Evolutionary conservation across 495 filamentous ascomycete species (phyloP), one percentile per base, ranked within the genome.

Genomic region (Schizothecium vesticola): DNA sequence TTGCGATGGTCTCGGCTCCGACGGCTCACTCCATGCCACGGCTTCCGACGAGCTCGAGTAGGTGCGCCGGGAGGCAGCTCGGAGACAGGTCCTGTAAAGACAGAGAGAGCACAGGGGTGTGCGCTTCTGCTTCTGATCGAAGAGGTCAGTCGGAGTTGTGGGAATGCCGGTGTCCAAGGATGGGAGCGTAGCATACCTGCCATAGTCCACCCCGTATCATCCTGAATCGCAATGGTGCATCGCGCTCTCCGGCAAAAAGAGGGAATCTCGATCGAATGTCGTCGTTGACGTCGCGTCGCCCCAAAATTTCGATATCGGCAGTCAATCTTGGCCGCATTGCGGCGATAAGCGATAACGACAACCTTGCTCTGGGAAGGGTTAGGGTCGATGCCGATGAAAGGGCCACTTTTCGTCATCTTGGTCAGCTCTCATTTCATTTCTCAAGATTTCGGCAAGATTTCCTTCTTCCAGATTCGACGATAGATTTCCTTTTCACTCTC

Each of bases 171-270:
- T 51, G 43, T 12, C 11, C 31, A 33, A 9, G 19, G 43, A n/a
- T 51, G 43, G 43, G 43, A n/a, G 22, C 16, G 21, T 19, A 31
- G 26, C 43, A n/a, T 51, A 76, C 76, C 70, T 78, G 73, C 73
- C 75, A 77, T 72, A 77, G n/a, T 71, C 74, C 72, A 36, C 74
- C 72, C 67, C 76, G 70, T 64, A 78, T 77, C 73, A 78, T 78
- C 36, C 33, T 73, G 63, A 65, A 64, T 61, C 43, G 23, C 60
- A 21, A 56, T 51, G 51, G 68, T 68, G 72, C 75, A 77, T 77
- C 62, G 72, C 73, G 67, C 63, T 62, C 55, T 59, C 56, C 22
- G 65, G 29, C 16, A 64, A 36, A 23, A 58, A 67, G 60, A 55
- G 67, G n/a, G 29, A 24, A 31, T 57, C 51, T 19, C 43, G 60